phyloP scores from a whole-genome alignment of 2,329 filamentous ascomycete species.

The Dichotomopilus funicola region DNA sequence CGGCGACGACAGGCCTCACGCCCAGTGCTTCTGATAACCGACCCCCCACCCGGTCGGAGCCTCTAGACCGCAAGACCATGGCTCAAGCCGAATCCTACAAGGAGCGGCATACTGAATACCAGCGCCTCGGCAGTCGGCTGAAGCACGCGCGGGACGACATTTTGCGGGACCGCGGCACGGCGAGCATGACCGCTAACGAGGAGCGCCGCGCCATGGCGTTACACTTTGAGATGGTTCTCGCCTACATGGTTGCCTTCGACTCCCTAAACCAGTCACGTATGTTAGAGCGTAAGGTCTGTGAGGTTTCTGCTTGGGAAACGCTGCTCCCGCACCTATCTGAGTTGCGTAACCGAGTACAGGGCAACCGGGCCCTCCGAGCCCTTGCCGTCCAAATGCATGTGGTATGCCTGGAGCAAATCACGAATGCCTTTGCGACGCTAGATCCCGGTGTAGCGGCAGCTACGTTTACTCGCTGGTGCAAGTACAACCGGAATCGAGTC shows the following conservation, averaged over 20 bases:
- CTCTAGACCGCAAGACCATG: constrained; percentile 23
- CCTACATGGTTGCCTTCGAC: constrained; percentile 50
- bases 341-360: constrained; percentile 34
- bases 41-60: constrained; percentile 33
- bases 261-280: constrained; percentile 40
- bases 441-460: constrained; percentile 20
- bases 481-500: constrained; percentile 28
- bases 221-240: constrained; percentile 44
- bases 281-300: constrained; percentile 38
- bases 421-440: constrained; percentile 32
- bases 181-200: constrained; percentile 28
- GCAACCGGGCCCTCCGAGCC: constrained; percentile 31
- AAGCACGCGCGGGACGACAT: constrained; percentile 51
- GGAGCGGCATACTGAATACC: constrained; percentile 34
- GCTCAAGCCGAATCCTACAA: constrained; percentile 28
- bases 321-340: constrained; percentile 41
- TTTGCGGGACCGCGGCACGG: constrained; percentile 21
- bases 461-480: constrained; percentile 18
- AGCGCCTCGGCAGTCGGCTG: constrained; percentile 40
- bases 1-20: constrained; percentile 37
- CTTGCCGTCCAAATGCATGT: constrained; percentile 40
- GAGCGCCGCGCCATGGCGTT: constrained; percentile 38
- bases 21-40: constrained; percentile 35
- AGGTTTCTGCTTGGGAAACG: constrained; percentile 37
- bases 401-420: constrained; percentile 39